Evolutionary conservation across 257 asterid species (phyloP).

Genomic region (Lavandula angustifolia): DNA sequence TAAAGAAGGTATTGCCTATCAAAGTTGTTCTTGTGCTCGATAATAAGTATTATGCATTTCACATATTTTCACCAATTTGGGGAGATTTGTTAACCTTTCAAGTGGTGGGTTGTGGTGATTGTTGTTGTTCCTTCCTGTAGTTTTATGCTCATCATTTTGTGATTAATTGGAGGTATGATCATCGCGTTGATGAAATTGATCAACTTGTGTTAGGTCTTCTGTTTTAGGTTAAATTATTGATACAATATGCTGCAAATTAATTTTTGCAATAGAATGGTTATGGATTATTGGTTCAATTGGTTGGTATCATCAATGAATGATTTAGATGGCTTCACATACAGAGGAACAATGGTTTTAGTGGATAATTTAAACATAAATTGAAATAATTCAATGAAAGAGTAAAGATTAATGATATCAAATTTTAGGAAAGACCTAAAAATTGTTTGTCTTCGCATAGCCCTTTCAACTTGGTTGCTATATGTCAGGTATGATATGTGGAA

Average conservation of each 20-base stretch:
- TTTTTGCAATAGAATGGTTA: constrained; percentile 6
- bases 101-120: not conserved
- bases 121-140: constrained; percentile 17
- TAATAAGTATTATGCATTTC: too few relatives aligned
- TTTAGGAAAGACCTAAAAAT: not conserved
- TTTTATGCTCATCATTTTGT: constrained; percentile 23
- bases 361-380: not conserved
- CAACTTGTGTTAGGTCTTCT: constrained; percentile 14
- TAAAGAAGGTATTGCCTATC: too few relatives aligned
- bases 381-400: constrained; percentile 4
- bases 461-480: constrained; percentile 13
- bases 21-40: too few relatives aligned
- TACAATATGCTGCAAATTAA: constrained; percentile 11
- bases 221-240: constrained; percentile 22
- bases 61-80: too few relatives aligned
- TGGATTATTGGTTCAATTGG: not conserved
- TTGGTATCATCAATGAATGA: constrained; percentile 9
- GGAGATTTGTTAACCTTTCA: too few relatives aligned
- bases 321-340: not conserved
- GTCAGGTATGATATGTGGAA: constrained; percentile 13
- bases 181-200: constrained; percentile 14
- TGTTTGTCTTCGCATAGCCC: not conserved
- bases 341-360: not conserved
- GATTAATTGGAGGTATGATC: constrained; percentile 5
- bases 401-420: not conserved